Conservation (phyloP, 1,284 basidiomycete genomes). For the Ustilago esculenta region DNA sequence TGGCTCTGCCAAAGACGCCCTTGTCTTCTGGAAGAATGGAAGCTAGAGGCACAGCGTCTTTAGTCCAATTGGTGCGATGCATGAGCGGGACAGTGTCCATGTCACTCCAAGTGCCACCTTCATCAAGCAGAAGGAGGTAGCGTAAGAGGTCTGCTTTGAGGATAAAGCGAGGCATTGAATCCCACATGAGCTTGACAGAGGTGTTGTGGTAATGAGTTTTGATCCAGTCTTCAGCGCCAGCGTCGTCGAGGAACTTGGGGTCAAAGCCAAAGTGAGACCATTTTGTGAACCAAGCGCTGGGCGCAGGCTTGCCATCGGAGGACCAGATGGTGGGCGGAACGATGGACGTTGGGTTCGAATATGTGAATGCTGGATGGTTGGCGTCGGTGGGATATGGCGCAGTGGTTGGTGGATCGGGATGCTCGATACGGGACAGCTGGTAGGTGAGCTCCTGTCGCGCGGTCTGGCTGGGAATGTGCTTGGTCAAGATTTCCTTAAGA, state of each 20-base stretch:
- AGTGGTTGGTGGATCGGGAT: conserved; percentile 6
- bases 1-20: conserved; percentile 23
- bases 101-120: conserved; percentile 52
- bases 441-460: conserved; percentile 23
- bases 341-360: conserved; percentile 11
- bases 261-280: conserved; percentile 48
- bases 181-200: conserved; percentile 40
- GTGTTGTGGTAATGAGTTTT: conserved; percentile 28
- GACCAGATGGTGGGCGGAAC: conserved; percentile 44
- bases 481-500: conserved; percentile 28
- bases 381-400: neutral
- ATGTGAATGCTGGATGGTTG: neutral
- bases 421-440: conserved; percentile 30
- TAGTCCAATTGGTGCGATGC: conserved; percentile 39
- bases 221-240: conserved; percentile 38
- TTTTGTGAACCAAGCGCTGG: conserved; percentile 28
- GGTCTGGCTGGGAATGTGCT: conserved; percentile 31
- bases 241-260: conserved; percentile 49
- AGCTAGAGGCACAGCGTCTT: conserved; percentile 30
- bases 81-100: conserved; percentile 53
- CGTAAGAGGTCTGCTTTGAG: conserved; percentile 51
- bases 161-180: conserved; percentile 44
- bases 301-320: conserved; percentile 42
- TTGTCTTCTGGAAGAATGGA: conserved; percentile 17
- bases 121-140: conserved; percentile 46